Evolutionary conservation across 2,329 filamentous ascomycete species (phyloP).

Genomic region (Colletotrichum lindemuthianum): DNA sequence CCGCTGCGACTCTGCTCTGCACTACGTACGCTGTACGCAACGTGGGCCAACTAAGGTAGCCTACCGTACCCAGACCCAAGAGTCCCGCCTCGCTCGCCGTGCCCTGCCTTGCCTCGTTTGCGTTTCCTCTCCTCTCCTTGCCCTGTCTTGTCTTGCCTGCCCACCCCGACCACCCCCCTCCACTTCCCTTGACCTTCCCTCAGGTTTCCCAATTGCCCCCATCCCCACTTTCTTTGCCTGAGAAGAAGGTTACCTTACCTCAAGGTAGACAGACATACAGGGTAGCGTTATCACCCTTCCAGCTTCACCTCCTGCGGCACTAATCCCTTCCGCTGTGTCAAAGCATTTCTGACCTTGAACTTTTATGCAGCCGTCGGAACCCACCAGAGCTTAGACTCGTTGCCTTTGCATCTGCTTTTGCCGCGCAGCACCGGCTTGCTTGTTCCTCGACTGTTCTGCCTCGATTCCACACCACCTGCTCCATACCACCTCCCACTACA

Average conservation of each 20-base stretch:
- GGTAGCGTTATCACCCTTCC: slow-evolving; percentile 36
- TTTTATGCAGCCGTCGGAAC: slow-evolving; percentile 46
- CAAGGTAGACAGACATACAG: slow-evolving; percentile 23
- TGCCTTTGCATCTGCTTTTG: slow-evolving; percentile 14
- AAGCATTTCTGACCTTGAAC: slow-evolving; percentile 49
- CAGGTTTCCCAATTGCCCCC: slow-evolving; percentile 36
- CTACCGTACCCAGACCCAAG: neutral
- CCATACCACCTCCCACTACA: slow-evolving; percentile 17
- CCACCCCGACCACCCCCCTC: slow-evolving; percentile 32
- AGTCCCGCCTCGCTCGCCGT: no score
- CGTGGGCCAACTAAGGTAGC: neutral
- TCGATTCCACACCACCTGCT: slow-evolving; percentile 18
- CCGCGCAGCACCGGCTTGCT: slow-evolving; percentile 7
- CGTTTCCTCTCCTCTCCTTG: no score
- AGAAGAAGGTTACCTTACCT: slow-evolving; percentile 27
- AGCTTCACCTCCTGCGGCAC: slow-evolving; percentile 49
- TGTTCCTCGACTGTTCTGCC: slow-evolving; percentile 15
- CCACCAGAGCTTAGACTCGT: slow-evolving; percentile 39
- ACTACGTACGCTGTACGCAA: slow-evolving; percentile 1
- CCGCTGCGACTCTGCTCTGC: slow-evolving; percentile 24
- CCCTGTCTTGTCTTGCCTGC: neutral
- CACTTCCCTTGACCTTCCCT: slow-evolving; percentile 32
- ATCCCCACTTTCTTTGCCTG: slow-evolving; percentile 36
- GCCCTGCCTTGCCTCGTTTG: no score
- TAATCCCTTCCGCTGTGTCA: slow-evolving; percentile 49